A percentile compares a stretch with the other conserved stretches of the same genome.
Evolutionary conservation across 306 rosid genomes (phyloP).

Genomic region (Psophocarpus tetragonolobus): DNA sequence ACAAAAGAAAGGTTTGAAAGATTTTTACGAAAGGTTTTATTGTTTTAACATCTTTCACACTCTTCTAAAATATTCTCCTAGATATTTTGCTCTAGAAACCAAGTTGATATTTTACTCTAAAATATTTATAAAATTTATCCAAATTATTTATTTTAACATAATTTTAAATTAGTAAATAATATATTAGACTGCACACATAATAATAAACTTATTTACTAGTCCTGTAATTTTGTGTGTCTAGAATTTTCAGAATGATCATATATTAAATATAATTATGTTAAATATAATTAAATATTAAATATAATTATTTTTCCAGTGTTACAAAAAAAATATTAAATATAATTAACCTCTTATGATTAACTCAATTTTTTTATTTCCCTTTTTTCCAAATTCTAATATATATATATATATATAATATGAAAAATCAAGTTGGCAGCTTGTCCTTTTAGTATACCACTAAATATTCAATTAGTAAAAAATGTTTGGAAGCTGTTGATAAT

Average conservation of each 20-base stretch:
- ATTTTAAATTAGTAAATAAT: background rate
- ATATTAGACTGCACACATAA: background rate
- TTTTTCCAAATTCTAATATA: background rate
- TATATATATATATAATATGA: too few species aligned
- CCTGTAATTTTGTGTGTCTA: background rate
- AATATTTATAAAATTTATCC: background rate
- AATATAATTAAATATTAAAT: too few species aligned
- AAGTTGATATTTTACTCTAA: background rate
- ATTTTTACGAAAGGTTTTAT: background rate
- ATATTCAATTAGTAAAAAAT: too few species aligned
- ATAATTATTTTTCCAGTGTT: too few species aligned
- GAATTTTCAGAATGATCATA: background rate
- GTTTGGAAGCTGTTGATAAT: background rate
- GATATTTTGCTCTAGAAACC: background rate
- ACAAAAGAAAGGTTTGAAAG: background rate
- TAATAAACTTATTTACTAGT: background rate
- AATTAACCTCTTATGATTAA: background rate
- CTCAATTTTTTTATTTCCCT: background rate
- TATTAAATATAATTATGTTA: too few species aligned
- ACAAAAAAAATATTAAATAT: too few species aligned
- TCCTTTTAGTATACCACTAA: too few species aligned
- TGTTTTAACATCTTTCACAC: background rate
- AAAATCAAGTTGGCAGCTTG: too few species aligned
- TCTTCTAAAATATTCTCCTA: background rate
- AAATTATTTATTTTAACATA: background rate